phyloP scores from a whole-genome alignment of 495 filamentous ascomycete species.

The Penicillium crystallinum region DNA sequence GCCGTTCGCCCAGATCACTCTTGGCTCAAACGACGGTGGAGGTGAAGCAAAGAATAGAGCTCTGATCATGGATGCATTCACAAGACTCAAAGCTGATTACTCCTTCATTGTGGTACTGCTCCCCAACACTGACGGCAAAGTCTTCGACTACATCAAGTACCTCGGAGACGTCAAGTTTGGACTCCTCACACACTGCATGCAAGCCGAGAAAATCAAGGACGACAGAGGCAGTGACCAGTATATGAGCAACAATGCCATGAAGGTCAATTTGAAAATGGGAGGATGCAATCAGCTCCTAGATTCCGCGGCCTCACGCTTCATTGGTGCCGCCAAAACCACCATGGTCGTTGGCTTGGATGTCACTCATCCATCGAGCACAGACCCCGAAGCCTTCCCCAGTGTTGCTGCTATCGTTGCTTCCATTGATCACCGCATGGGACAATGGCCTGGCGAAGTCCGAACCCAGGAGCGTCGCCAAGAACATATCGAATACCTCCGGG shows the following conservation, averaged over 20 bases:
- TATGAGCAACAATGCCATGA: slow-evolving; percentile 66
- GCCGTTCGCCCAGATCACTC: background rate
- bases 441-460: slow-evolving; percentile 64
- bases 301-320: slow-evolving; percentile 38
- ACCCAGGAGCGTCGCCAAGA: slow-evolving; percentile 54
- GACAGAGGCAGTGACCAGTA: slow-evolving; percentile 40
- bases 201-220: slow-evolving; percentile 23
- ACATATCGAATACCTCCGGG: slow-evolving; percentile 49
- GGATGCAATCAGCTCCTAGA: slow-evolving; percentile 65
- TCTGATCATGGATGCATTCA: background rate
- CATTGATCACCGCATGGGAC: slow-evolving; percentile 51
- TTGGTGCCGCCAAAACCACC: slow-evolving; percentile 57
- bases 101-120: slow-evolving; percentile 53
- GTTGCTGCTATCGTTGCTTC: slow-evolving; percentile 73
- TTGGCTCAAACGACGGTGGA: background rate
- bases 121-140: slow-evolving; percentile 32
- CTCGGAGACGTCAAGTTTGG: slow-evolving; percentile 55
- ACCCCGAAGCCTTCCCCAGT: slow-evolving; percentile 51
- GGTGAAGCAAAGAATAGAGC: background rate
- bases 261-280: slow-evolving; percentile 77
- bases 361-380: slow-evolving; percentile 72
- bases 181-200: slow-evolving; percentile 55
- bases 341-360: slow-evolving; percentile 86
- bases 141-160: slow-evolving; percentile 63
- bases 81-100: background rate